Percentiles rank a stretch among this genome's conserved stretches.
phyloP scores from a whole-genome alignment of 768 basidiomycete genomes.

The Amanita thiersii region DNA sequence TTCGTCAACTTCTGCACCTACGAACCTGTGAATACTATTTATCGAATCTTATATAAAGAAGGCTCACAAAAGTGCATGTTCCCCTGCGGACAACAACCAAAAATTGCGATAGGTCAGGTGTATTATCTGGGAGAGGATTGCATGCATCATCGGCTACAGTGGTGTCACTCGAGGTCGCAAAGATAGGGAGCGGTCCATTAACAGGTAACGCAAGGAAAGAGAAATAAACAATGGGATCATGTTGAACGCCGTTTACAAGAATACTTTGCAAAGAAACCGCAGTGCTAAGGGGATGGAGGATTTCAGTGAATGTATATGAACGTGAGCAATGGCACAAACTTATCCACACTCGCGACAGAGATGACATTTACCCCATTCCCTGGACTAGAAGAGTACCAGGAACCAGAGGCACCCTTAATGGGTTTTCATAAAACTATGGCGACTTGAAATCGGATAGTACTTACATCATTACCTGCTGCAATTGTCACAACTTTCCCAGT shows the following conservation, averaged over 20 bases:
- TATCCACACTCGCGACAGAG: slow-evolving; percentile 46
- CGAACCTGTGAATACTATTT: not conserved
- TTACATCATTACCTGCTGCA: slow-evolving; percentile 47
- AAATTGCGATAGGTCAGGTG: slow-evolving; percentile 45
- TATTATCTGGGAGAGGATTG: slow-evolving; percentile 39
- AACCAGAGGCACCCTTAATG: slow-evolving; percentile 49
- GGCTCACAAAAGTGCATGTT: slow-evolving; percentile 43
- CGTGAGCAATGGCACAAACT: slow-evolving; percentile 21
- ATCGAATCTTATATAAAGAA: not conserved
- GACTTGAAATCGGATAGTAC: not conserved
- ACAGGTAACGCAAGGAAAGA: slow-evolving; percentile 37
- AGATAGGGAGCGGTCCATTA: slow-evolving; percentile 41
- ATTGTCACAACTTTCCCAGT: slow-evolving; percentile 56
- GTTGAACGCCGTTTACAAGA: slow-evolving; percentile 37
- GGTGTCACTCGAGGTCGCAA: slow-evolving; percentile 49
- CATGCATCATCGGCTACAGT: slow-evolving; percentile 53
- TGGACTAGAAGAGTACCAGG: slow-evolving; percentile 53
- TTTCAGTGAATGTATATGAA: not conserved
- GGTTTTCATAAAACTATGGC: no score
- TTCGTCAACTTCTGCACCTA: slow-evolving; percentile 46
- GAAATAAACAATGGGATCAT: slow-evolving; percentile 49
- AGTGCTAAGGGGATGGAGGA: slow-evolving; percentile 25
- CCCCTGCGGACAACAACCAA: slow-evolving; percentile 54
- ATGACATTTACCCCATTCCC: slow-evolving; percentile 50
- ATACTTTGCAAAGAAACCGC: slow-evolving; percentile 50